These are phyloP conservation scores for Gastroboletus turbinatus DNA, from an alignment of 1,284 basidiomycete species.

Conservation along the genomic window DNA sequence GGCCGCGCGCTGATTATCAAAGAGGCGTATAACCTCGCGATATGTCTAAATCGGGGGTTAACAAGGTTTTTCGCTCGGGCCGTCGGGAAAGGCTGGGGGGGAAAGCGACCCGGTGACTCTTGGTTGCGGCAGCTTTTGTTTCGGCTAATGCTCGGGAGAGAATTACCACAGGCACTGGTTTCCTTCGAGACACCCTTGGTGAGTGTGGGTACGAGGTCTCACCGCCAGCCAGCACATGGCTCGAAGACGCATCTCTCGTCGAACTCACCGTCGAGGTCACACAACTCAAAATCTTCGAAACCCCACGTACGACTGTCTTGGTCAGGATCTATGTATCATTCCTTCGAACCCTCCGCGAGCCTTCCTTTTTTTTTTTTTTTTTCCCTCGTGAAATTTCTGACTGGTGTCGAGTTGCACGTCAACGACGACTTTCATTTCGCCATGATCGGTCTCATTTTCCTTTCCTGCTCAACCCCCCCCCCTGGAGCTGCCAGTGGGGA, in stretches of 20 bases:
- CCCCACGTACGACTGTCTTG: background rate
- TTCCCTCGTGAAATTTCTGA: background rate
- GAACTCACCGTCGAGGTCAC: background rate
- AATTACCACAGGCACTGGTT: background rate
- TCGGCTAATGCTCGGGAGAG: conserved; percentile 2
- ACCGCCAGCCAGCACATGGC: background rate
- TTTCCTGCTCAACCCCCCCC: background rate
- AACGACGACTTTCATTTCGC: background rate
- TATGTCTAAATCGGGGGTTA: conserved; percentile 19
- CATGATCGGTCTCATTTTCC: background rate
- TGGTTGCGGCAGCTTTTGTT: background rate
- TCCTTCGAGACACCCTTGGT: background rate
- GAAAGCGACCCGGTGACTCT: background rate
- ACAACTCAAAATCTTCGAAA: background rate
- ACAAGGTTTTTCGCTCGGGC: background rate
- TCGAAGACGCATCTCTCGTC: background rate
- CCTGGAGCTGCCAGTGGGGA: background rate
- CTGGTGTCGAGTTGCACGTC: background rate
- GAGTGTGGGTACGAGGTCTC: no score
- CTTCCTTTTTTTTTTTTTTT: background rate
- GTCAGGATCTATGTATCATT: background rate
- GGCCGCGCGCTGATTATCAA: background rate
- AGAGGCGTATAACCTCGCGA: background rate
- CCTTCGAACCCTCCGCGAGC: background rate
- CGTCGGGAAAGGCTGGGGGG: background rate